Base-by-base conservation (phyloP, 345 rosid species). In the Moricandia arvensis region DNA sequence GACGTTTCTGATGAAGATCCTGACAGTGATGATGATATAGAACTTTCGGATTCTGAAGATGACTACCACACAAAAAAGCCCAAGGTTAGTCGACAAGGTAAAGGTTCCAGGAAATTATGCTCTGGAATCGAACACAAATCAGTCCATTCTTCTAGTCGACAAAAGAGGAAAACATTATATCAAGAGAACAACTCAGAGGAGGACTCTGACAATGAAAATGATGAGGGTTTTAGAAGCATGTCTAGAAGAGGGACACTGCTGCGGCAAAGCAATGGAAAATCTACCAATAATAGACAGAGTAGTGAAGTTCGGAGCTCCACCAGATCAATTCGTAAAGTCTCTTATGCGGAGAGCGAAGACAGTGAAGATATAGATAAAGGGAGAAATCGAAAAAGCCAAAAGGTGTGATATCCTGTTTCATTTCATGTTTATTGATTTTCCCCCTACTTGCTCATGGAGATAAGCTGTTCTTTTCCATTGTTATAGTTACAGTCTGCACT, bases 291-390 rank as follows among this genome's bases (percentile, higher is more conserved):
- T 49, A 76, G 88, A 70, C 87, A 87, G 78, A 82, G 79, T 77
- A 86, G 70, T 61, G 98, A 95, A 82, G 89, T 90, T 63, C 97
- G 99, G 66, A 86, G 88, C 74, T 95, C 99, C 66, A 85, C 82
- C 75, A 83, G 99, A 87, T 87, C 97, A 18, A 85, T 87, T 75
- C 90, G 94, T 67, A 95, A 95, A 87, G 98, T 95, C 49, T 95
- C 99, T 27, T 95, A 95, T 87, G 97, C 85, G 58, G 99, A 95
- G 85, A 95, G 98, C 80, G 99, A 95, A 59, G 99, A 90, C 82
- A 95, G 98, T 77, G 99, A 95, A 85, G 97, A 90, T 63, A 68
- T 78, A 70, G 97, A 89, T 82, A 97, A 92, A 79, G 87, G 85
- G 70, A 95, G 81, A 84, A 90, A 80, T 86, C 90, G 84, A 54